Base-by-base conservation (phyloP, 345 rosid genomes). In the Syzygium aqueum region DNA sequence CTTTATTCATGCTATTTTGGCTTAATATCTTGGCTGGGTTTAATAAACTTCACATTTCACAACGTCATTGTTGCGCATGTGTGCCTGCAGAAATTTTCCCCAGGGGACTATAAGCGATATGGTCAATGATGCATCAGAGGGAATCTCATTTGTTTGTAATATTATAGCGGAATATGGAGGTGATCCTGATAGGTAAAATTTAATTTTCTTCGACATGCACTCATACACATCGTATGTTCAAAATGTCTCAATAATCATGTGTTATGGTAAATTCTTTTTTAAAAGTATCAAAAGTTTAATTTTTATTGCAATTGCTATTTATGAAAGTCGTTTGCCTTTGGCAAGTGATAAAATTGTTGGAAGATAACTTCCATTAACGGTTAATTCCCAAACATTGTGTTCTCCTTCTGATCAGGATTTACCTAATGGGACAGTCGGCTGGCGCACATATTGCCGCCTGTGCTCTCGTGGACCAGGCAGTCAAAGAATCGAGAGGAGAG, bases 361-460 rank as follows among this genome's bases (percentile, higher is more conserved):
- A 73, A 37, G 80, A 73, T 73, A 73, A 73, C 49, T 73, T 73
- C 80, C 49, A 73, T 37, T 73, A 73, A 19, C 2, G 14, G 80
- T 73, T 73, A 73, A 51, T 54, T 27, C 89, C 27, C 37, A 89
- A 49, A 17, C 9, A 54, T 16, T 12, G 6, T 84, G 63, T 15
- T 89, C 25, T 37, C 88, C 91, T 23, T 86, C 40, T 86, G 88
- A 86, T 80, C 88, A 97, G 99, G 94, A 93, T 96, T 86, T 97
- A 95, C 91, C 89, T 96, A 88, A 96, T 95, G 99, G 99, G 99
- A 21, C 99, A 97, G 91, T 97, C 99, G 53, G 99, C 99, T 87
- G 99, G 99, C 84, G 99, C 99, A 89, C 99, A 97, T 91, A 95
- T 97, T 77, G 95, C 99, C 87, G 93, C 98, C 33, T 96, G 99